A percentile compares a stretch with the other conserved stretches of the same genome.
phyloP scores from a whole-genome alignment of 345 rosid genomes.

The Linum tenue region DNA sequence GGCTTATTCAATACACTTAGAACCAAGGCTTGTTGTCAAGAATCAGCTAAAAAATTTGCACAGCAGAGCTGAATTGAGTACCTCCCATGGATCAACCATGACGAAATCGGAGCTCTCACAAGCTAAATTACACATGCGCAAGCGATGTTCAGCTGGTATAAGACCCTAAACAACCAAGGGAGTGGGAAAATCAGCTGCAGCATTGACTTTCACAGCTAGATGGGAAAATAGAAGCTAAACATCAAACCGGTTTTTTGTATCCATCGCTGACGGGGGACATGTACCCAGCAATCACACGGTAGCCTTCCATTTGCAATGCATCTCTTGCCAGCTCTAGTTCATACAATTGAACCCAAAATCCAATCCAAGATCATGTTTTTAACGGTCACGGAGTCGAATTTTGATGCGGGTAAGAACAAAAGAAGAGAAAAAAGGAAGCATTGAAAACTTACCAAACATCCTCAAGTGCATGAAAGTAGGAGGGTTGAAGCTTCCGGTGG shows the following conservation, averaged over 20 bases:
- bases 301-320: constrained; percentile 51
- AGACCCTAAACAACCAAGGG: constrained; percentile 45
- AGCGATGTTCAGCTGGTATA: constrained; percentile 58
- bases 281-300: constrained; percentile 73
- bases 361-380: not conserved
- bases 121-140: constrained; percentile 59
- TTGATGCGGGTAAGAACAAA: not conserved
- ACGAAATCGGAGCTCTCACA: constrained; percentile 68
- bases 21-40: not conserved
- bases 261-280: constrained; percentile 93
- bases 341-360: not conserved
- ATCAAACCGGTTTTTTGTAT: constrained; percentile 58
- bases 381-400: not conserved
- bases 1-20: not conserved
- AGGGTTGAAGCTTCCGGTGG: constrained; percentile 93
- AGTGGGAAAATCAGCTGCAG: constrained; percentile 2
- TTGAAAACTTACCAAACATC: constrained; percentile 55
- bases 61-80: constrained; percentile 16
- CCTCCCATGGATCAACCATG: constrained; percentile 98
- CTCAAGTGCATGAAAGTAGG: constrained; percentile 95
- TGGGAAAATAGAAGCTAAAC: not conserved
- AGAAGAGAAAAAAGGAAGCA: constrained; percentile 1
- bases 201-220: not conserved
- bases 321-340: constrained; percentile 72
- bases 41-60: constrained; percentile 1